Evolutionary conservation across 805 yeast species (phyloP), one percentile per base, ranked within the genome.

Genomic region (Wickerhamiella nectarea): DNA sequence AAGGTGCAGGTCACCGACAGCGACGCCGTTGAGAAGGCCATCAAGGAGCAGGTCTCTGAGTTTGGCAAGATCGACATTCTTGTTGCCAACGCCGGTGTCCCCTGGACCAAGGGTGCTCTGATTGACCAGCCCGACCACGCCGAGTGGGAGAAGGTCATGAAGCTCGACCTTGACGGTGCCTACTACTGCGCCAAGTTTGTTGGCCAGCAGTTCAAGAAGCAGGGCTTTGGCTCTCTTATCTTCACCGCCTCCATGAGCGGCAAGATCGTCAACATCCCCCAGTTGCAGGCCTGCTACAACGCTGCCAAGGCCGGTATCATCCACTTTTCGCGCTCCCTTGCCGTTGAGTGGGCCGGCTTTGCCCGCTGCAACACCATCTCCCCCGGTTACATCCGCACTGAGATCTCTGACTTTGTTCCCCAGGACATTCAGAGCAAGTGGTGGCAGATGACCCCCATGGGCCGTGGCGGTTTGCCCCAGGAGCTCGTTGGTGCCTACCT

Each of bases 191-290:
- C 94, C 46, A 78, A 79, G 64, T 68, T 72, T 40, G 73, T 79
- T 28, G 95, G 95, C 40, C 65, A 66, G 50, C 68, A 78, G 46
- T 86, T 86, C 71, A 75, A 76, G 60, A 66, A 71, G 55, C 85
- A 83, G 56, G 83, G 85, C 14, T 62, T 61, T 47, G 95, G 95
- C 28, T 81, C 91, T 2, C 66, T 86, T 52, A 75, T 86, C 53
- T 69, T 81, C 60, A 85, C 95, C 4, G 87, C 91, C 7, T 82
- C 94, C 31, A 85, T 86, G 82, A 79, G 91, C 18, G 95, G 82
- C n/a, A 83, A 77, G 62, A 78, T 86, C 54, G 86, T 77, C 56
- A 85, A 85, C 60, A 75, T 78, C 48, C 95, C 95, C 19, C 89
- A 86, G 61, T 68, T 76, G 56, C 94, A 85, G 66, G 79, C 93